Evolutionary conservation across 2,329 filamentous ascomycete genomes (phyloP).

Genomic region (Pyricularia grisea): DNA sequence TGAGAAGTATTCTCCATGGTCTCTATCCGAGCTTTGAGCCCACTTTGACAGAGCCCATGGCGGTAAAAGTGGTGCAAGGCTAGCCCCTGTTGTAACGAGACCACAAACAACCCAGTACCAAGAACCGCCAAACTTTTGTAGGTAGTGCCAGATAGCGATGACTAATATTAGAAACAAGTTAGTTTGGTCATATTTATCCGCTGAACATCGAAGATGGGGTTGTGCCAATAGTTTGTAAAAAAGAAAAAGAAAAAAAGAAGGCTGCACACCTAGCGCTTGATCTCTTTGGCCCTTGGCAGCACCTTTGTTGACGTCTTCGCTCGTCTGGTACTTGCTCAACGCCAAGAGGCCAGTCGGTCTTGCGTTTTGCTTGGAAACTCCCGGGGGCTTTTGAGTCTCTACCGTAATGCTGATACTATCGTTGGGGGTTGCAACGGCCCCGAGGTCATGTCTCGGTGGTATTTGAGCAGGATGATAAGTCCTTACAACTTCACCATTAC

Average conservation of each 20-base stretch:
- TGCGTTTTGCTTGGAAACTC: constrained; percentile 13
- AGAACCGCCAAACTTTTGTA: not conserved
- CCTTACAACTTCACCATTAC: constrained; percentile 24
- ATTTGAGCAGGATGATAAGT: not conserved
- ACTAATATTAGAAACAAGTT: not conserved
- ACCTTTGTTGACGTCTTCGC: not conserved
- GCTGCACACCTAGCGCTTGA: not conserved
- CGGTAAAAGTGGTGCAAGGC: not conserved
- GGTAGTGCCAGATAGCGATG: not conserved
- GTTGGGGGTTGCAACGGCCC: not conserved
- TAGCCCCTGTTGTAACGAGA: not conserved
- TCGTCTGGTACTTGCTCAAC: not conserved
- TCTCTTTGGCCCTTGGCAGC: not conserved
- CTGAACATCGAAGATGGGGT: not conserved
- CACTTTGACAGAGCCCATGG: not conserved
- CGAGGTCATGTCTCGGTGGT: not conserved
- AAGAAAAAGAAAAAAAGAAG: no score
- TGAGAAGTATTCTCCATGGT: not conserved
- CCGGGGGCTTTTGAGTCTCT: not conserved
- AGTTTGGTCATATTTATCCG: not conserved
- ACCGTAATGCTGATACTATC: not conserved
- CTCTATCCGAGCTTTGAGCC: not conserved
- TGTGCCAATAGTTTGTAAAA: not conserved
- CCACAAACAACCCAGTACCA: not conserved
- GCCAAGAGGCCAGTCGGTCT: not conserved